These are phyloP conservation scores for Adansonia gregorii DNA, from an alignment of 441 rosid genomes.

Conservation along the genomic window DNA sequence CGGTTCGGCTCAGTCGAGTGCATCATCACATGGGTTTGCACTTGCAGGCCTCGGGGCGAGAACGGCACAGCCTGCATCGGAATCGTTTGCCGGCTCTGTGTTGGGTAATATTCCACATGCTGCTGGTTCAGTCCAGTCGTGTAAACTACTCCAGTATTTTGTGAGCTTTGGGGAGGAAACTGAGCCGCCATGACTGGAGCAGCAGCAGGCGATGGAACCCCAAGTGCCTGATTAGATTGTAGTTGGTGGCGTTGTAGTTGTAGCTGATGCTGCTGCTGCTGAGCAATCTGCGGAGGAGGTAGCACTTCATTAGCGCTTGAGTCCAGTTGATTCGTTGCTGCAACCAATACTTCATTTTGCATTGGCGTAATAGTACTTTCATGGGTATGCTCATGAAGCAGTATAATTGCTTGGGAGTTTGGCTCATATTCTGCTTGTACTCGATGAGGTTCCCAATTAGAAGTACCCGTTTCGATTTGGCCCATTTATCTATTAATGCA, in stretches of 20 bases:
- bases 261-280: no score
- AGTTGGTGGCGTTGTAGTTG: not conserved
- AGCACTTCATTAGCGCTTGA: not conserved
- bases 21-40: not conserved
- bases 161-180: not conserved
- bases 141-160: no score
- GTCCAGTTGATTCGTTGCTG: not conserved
- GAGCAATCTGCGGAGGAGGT: no score
- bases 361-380: no score
- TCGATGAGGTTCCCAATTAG: not conserved
- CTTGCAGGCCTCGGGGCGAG: not conserved
- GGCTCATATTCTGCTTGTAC: not conserved
- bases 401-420: no score
- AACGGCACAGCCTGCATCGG: not conserved
- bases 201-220: not conserved
- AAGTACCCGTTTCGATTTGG: not conserved
- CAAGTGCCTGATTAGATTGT: not conserved
- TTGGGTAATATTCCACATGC: no score
- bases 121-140: no score
- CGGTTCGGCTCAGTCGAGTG: slow-evolving; percentile 6
- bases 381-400: no score
- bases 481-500: not conserved
- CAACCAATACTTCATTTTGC: not conserved
- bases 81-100: not conserved
- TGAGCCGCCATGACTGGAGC: not conserved